phyloP scores from a whole-genome alignment of 2,329 filamentous ascomycete genomes.

The Tolypocladium ovalisporum region DNA sequence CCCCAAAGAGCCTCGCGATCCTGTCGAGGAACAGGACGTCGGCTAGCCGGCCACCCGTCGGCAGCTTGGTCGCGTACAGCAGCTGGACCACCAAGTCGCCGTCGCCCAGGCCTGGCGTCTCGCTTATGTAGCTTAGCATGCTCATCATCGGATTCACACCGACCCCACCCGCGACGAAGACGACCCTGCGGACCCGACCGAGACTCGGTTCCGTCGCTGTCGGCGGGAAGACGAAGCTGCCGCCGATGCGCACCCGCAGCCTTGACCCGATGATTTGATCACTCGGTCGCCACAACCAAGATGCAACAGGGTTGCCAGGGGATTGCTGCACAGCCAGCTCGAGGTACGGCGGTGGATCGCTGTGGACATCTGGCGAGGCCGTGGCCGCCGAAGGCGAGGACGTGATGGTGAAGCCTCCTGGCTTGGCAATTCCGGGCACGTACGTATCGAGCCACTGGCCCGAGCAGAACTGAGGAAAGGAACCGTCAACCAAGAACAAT shows the following conservation, averaged over 20 bases:
- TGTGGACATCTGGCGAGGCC: slow-evolving; percentile 1
- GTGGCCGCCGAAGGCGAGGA: slow-evolving; percentile 54
- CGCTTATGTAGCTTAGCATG: slow-evolving; percentile 53
- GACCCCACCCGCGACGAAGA: slow-evolving; percentile 73
- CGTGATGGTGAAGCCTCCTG: slow-evolving; percentile 83
- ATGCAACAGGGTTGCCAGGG: slow-evolving; percentile 58
- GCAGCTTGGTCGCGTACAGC: slow-evolving; percentile 47
- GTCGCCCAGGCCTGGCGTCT: slow-evolving; percentile 4
- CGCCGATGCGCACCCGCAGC: slow-evolving; percentile 63
- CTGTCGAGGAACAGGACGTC: slow-evolving; percentile 41
- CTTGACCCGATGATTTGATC: slow-evolving; percentile 45
- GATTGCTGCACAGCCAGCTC: slow-evolving; percentile 72
- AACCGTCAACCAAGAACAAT: neutral
- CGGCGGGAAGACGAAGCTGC: slow-evolving; percentile 72
- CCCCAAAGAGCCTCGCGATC: slow-evolving; percentile 29
- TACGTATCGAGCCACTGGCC: slow-evolving; percentile 87
- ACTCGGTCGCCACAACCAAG: slow-evolving; percentile 59
- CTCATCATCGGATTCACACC: slow-evolving; percentile 75
- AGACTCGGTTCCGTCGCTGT: slow-evolving; percentile 12
- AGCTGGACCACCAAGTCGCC: slow-evolving; percentile 37
- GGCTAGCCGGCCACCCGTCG: slow-evolving; percentile 12
- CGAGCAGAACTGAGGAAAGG: slow-evolving; percentile 47
- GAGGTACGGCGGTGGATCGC: slow-evolving; percentile 36
- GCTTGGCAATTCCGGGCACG: slow-evolving; percentile 55
- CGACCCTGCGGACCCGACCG: slow-evolving; percentile 42